A percentile compares a stretch with the other conserved stretches of the same genome.
Evolutionary conservation across 2,329 filamentous ascomycete genomes (phyloP).

Genomic region (Helicocarpus griseus): DNA sequence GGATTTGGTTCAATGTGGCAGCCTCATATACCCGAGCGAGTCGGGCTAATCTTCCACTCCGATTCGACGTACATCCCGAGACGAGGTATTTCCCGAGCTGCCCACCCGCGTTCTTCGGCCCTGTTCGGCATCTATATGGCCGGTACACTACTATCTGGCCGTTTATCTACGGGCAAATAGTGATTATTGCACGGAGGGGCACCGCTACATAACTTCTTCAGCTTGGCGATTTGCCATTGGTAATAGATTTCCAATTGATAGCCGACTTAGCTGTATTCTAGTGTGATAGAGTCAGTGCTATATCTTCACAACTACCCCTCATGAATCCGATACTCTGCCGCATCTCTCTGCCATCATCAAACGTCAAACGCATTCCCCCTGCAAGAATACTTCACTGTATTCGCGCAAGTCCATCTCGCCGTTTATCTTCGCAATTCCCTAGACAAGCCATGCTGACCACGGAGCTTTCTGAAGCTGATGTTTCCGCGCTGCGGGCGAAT

Average conservation of each 20-base stretch:
- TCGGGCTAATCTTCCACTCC: too few species aligned
- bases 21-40: too few species aligned
- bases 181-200: not conserved
- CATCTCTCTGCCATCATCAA: not conserved
- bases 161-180: not conserved
- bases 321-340: not conserved
- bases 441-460: constrained; percentile 26
- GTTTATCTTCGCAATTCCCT: constrained; percentile 3
- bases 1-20: too few species aligned
- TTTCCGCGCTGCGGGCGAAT: constrained; percentile 48
- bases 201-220: too few species aligned
- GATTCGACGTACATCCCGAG: too few species aligned
- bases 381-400: not conserved
- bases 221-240: not conserved
- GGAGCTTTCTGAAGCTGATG: constrained; percentile 40
- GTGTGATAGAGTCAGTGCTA: too few species aligned
- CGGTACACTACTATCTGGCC: too few species aligned
- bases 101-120: too few species aligned
- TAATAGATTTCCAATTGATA: not conserved
- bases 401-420: not conserved
- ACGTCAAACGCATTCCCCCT: not conserved
- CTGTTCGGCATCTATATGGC: too few species aligned
- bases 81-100: too few species aligned
- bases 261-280: too few species aligned
- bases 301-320: not conserved